phyloP scores from a whole-genome alignment of 805 yeast species.

The Lipomyces yamanashiensis region DNA sequence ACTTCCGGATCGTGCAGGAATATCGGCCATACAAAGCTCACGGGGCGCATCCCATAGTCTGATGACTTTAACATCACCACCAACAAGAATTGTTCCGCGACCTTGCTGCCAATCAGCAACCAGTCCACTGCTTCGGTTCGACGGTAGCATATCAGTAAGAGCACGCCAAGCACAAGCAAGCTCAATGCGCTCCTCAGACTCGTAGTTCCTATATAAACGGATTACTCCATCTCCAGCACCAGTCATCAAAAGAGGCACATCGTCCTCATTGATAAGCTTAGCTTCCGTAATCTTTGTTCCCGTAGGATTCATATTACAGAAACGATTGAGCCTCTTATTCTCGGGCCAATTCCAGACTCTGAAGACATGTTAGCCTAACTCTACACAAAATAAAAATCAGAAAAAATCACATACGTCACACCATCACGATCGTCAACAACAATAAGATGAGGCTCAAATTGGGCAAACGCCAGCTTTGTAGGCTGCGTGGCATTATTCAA shows the following conservation, averaged over 20 bases:
- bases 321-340: slow-evolving; percentile 61
- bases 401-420: slow-evolving; percentile 49
- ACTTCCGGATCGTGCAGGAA: slow-evolving; percentile 88
- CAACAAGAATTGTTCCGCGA: slow-evolving; percentile 84
- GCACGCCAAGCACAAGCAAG: slow-evolving; percentile 92
- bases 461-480: slow-evolving; percentile 76
- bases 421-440: slow-evolving; percentile 84
- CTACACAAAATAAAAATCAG: background rate
- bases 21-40: slow-evolving; percentile 81
- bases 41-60: slow-evolving; percentile 97
- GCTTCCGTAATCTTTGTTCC: slow-evolving; percentile 89
- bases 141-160: slow-evolving; percentile 77
- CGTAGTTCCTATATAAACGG: slow-evolving; percentile 78
- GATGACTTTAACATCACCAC: slow-evolving; percentile 92
- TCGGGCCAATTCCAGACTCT: slow-evolving; percentile 83
- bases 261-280: slow-evolving; percentile 89
- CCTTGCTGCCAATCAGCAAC: slow-evolving; percentile 97
- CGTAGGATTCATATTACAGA: slow-evolving; percentile 81
- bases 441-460: slow-evolving; percentile 82
- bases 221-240: slow-evolving; percentile 97
- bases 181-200: slow-evolving; percentile 58
- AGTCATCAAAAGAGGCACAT: slow-evolving; percentile 77
- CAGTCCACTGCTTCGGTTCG: slow-evolving; percentile 81
- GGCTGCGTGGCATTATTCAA: slow-evolving; percentile 82
- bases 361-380: background rate